phyloP scores from a whole-genome alignment of 768 basidiomycete genomes.

The Termitomyces sp. region DNA sequence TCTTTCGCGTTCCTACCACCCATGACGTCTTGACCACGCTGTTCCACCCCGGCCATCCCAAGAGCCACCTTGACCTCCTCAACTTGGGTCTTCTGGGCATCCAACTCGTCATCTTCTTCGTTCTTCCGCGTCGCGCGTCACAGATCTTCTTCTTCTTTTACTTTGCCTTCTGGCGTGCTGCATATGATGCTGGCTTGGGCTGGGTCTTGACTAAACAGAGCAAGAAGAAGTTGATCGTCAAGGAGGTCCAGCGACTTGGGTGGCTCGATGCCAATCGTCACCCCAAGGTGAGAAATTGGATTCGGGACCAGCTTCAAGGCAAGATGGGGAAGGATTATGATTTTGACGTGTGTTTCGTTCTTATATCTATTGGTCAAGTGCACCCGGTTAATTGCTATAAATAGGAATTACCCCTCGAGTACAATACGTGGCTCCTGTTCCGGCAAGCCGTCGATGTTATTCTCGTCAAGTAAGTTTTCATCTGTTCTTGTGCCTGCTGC shows the following conservation, averaged over 20 bases:
- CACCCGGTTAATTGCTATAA: slow-evolving; percentile 9
- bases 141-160: slow-evolving; percentile 81
- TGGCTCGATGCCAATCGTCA: slow-evolving; percentile 81
- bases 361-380: slow-evolving; percentile 1
- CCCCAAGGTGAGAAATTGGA: slow-evolving; percentile 75
- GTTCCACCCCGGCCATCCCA: slow-evolving; percentile 79
- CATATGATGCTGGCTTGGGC: slow-evolving; percentile 92
- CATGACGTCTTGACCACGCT: slow-evolving; percentile 86
- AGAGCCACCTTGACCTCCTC: slow-evolving; percentile 85
- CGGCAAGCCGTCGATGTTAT: slow-evolving; percentile 96
- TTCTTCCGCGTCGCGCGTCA: slow-evolving; percentile 54
- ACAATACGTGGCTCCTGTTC: slow-evolving; percentile 96
- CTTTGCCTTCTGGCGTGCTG: slow-evolving; percentile 90
- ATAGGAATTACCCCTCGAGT: slow-evolving; percentile 89
- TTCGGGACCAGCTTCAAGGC: slow-evolving; percentile 77
- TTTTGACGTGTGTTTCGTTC: slow-evolving; percentile 58
- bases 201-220: slow-evolving; percentile 95
- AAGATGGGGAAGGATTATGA: slow-evolving; percentile 96
- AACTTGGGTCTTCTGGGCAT: slow-evolving; percentile 77
- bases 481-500: background rate
- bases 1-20: slow-evolving; percentile 91
- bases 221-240: slow-evolving; percentile 92
- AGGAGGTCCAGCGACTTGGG: slow-evolving; percentile 70
- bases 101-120: slow-evolving; percentile 73
- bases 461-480: slow-evolving; percentile 76